Percentiles rank a stretch among this genome's conserved stretches.
These are phyloP conservation scores for Naganishia randhawae DNA, from an alignment of 768 basidiomycete genomes.

Conservation along the genomic window DNA sequence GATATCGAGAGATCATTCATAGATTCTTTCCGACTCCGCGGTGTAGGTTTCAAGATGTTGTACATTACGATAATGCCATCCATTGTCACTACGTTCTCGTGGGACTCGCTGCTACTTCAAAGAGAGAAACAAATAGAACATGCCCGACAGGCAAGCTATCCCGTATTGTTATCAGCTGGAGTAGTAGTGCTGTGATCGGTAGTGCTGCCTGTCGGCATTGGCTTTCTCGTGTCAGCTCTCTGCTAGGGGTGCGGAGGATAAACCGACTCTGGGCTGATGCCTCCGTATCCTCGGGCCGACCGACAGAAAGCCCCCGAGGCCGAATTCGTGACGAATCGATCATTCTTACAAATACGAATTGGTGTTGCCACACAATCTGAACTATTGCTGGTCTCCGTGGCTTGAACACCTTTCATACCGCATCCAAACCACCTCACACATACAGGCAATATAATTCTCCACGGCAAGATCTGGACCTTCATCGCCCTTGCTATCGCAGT, in stretches of 20 bases:
- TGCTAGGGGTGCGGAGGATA: not conserved
- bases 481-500: not conserved
- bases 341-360: conserved; percentile 13
- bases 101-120: too few relatives aligned
- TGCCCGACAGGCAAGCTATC: too few relatives aligned
- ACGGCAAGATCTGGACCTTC: not conserved
- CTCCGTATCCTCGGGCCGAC: not conserved
- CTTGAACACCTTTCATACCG: not conserved
- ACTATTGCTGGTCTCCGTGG: too few relatives aligned
- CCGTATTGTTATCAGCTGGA: too few relatives aligned
- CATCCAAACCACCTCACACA: not conserved
- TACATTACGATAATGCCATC: not conserved
- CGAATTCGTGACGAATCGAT: conserved; percentile 1
- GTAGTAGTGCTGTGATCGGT: too few relatives aligned
- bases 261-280: not conserved
- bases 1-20: not conserved
- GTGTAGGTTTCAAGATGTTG: not conserved
- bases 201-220: not conserved
- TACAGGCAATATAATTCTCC: not conserved
- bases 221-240: not conserved
- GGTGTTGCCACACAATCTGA: not conserved
- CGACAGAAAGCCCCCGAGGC: not conserved
- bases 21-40: not conserved
- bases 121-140: not conserved
- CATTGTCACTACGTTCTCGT: not conserved